Evolutionary conservation across 2,329 filamentous ascomycete species (phyloP), one percentile per base, ranked within the genome.

Genomic region (Didymella pomorum): DNA sequence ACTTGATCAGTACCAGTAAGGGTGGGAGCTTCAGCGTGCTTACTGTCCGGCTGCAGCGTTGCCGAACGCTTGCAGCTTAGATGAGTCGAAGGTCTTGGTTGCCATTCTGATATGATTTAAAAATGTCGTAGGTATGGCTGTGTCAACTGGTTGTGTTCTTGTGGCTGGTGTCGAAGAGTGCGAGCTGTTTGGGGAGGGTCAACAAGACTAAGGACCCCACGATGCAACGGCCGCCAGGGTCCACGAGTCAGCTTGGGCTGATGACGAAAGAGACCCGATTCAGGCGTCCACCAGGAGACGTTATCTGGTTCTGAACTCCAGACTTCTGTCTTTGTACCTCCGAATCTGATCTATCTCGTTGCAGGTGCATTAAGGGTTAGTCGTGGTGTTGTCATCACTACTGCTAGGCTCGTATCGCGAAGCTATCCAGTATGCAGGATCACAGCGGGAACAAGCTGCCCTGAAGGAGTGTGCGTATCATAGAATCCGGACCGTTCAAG

Each of bases 21-120:
- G 55, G 45, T 35, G 52, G 44, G 56, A 35, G 50, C 33, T 55
- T 29, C 52, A 43, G 46, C 50, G 42, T 51, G 85, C 90, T 84
- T 83, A 93, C 91, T 96, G 92, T 78, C 92, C 92, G 62, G 92
- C 92, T 62, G 93, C 92, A 49, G 89, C 91, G 71, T 92, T 84
- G 68, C 87, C 86, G 78, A 90, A 95, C 52, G 87, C 83, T 65
- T 87, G 81, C 44, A 93, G 82, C 58, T 88, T 86, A 55, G 85
- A 81, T 54, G 82, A 80, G 63, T 85, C 84, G 52, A 88, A 85
- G 39, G 87, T 77, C 42, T 75, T 69, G 63, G 72, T 76, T 12
- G 75, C 63, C 77, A 81, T 52, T 48, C 42, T 33, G 2, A 5
- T 23, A 23, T 23, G 10, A 41, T 41, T 14, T 41, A 14, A 18